Percentiles rank a stretch among this genome's conserved stretches.
Evolutionary conservation across 106 monocot species (phyloP).

Genomic region (Alisma plantagoaquatica): DNA sequence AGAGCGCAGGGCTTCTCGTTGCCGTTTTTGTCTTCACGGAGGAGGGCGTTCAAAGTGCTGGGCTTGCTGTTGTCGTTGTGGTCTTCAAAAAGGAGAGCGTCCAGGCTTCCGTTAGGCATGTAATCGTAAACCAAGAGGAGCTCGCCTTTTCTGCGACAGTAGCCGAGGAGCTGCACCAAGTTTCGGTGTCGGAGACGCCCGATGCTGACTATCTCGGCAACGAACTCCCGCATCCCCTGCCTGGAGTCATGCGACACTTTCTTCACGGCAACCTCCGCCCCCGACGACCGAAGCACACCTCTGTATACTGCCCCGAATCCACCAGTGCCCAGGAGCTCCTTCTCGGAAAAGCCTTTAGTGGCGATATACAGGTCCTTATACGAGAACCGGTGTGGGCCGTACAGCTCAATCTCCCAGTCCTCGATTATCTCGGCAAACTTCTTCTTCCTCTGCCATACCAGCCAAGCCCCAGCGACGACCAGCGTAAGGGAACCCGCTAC

Average conservation of each 20-base stretch:
- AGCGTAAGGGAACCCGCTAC: not conserved
- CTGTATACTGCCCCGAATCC: slow-evolving; percentile 10
- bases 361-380: slow-evolving; percentile 4
- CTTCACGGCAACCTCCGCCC: slow-evolving; percentile 6
- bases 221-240: slow-evolving; percentile 13
- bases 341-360: not conserved
- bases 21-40: slow-evolving; percentile 15
- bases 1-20: slow-evolving; percentile 13
- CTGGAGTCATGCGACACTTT: slow-evolving; percentile 6
- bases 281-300: not conserved
- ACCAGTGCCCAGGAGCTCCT: slow-evolving; percentile 4
- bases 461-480: not conserved
- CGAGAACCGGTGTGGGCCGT: slow-evolving; percentile 11
- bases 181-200: slow-evolving; percentile 13
- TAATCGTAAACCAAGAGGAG: slow-evolving; percentile 14
- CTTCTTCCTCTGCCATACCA: slow-evolving; percentile 8
- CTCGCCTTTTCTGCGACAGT: slow-evolving; percentile 9
- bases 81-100: slow-evolving; percentile 9
- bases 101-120: slow-evolving; percentile 17
- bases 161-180: slow-evolving; percentile 4
- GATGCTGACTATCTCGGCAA: slow-evolving; percentile 10
- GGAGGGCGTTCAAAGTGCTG: slow-evolving; percentile 32
- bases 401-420: slow-evolving; percentile 27
- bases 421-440: slow-evolving; percentile 29
- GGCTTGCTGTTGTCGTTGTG: slow-evolving; percentile 8